phyloP scores from a whole-genome alignment of 2,329 filamentous ascomycete genomes.

The Aotearoamyces nothofagi region DNA sequence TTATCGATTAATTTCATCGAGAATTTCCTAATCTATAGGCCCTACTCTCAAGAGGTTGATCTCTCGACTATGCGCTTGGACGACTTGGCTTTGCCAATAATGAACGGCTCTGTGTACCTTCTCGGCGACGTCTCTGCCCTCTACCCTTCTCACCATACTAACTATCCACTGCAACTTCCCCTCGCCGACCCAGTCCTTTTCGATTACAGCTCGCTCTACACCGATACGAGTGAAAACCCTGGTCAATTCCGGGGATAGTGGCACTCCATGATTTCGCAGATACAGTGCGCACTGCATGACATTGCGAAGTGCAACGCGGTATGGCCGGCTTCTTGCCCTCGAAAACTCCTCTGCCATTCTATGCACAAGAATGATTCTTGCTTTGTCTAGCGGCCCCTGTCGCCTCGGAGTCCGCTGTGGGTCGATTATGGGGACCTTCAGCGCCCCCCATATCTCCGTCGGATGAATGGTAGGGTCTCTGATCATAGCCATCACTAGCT shows the following conservation, averaged over 20 bases:
- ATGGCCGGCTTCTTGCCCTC: conserved; percentile 3
- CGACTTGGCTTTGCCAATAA: conserved; percentile 1
- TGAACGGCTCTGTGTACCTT: not conserved
- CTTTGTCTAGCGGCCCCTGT: conserved; percentile 6
- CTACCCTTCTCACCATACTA: conserved; percentile 8
- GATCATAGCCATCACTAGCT: conserved; percentile 3
- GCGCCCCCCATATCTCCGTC: conserved; percentile 2
- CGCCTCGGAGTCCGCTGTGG: conserved; percentile 1
- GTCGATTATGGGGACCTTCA: conserved; percentile 1
- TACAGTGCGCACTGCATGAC: conserved; percentile 13
- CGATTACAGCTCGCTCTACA: conserved; percentile 10
- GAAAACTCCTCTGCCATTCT: conserved; percentile 16
- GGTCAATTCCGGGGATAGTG: conserved; percentile 8
- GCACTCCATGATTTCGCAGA: conserved; percentile 10
- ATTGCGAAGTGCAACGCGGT: conserved; percentile 12
- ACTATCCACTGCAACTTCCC: conserved; percentile 12
- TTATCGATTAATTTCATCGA: too few relatives aligned
- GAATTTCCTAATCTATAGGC: too few relatives aligned
- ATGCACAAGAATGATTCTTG: conserved; percentile 8
- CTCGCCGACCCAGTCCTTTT: conserved; percentile 7
- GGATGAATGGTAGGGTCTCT: conserved; percentile 1
- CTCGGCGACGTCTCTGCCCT: conserved; percentile 14
- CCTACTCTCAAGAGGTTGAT: too few relatives aligned
- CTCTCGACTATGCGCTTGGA: too few relatives aligned
- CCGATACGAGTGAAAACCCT: conserved; percentile 10